A percentile compares a stretch with the other conserved stretches of the same genome.
Evolutionary conservation across 1,284 basidiomycete species (phyloP).

Genomic region (Sporisorium exsertum): DNA sequence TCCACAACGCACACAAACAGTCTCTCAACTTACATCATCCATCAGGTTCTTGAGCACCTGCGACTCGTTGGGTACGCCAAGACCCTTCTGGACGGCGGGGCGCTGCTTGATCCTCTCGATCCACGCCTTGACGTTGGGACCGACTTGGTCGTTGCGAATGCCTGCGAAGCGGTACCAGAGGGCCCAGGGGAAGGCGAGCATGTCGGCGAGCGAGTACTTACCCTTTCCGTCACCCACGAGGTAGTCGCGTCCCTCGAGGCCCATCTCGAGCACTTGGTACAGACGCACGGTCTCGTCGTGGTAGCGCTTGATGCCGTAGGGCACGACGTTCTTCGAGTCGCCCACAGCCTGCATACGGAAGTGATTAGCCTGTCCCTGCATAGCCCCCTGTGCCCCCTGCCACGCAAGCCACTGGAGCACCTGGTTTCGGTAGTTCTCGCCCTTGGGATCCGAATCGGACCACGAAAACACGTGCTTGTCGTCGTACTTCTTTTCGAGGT

Average conservation of each 20-base stretch:
- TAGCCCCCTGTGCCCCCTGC: constrained; percentile 39
- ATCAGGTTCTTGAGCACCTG: constrained; percentile 42
- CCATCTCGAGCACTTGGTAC: constrained; percentile 51
- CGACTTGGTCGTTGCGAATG: constrained; percentile 35
- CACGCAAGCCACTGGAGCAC: constrained; percentile 51
- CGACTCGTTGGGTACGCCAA: constrained; percentile 26
- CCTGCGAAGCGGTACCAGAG: constrained; percentile 39
- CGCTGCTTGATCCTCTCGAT: constrained; percentile 39
- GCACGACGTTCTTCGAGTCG: constrained; percentile 49
- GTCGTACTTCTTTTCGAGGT: constrained; percentile 61
- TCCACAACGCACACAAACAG: no score
- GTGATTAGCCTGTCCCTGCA: constrained; percentile 60
- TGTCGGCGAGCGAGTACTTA: constrained; percentile 58
- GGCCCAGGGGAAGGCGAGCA: constrained; percentile 53
- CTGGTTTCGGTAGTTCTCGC: constrained; percentile 46
- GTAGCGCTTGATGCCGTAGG: constrained; percentile 57
- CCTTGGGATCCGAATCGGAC: constrained; percentile 46
- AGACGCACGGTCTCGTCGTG: constrained; percentile 52
- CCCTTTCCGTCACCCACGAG: constrained; percentile 58
- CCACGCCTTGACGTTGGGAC: constrained; percentile 45
- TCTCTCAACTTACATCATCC: constrained; percentile 45
- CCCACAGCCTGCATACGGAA: constrained; percentile 52
- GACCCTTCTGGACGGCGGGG: constrained; percentile 38
- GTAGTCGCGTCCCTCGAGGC: constrained; percentile 53
- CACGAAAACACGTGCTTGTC: constrained; percentile 52